These are phyloP conservation scores for Mallotus japonicus DNA, from an alignment of 441 rosid species.

Conservation along the genomic window DNA sequence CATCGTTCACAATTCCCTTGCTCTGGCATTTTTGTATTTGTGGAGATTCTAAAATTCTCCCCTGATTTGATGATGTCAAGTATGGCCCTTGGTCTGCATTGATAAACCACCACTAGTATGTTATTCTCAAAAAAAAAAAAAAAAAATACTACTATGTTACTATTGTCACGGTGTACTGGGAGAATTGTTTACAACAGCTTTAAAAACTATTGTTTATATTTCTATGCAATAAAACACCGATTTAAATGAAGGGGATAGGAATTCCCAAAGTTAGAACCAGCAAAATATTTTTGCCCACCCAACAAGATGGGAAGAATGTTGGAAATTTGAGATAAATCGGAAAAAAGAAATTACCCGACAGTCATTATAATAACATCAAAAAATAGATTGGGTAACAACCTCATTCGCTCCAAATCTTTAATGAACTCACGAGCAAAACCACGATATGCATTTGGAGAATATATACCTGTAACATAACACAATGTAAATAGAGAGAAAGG, in stretches of 20 bases:
- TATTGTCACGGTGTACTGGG: neutral
- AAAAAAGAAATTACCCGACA: neutral
- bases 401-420: conserved; percentile 79
- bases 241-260: too few species aligned
- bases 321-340: neutral
- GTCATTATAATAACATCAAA: neutral
- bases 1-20: conserved; percentile 93
- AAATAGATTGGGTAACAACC: conserved; percentile 36
- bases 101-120: conserved; percentile 6
- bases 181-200: neutral
- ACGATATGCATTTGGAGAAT: conserved; percentile 76
- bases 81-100: conserved; percentile 79
- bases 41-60: conserved; percentile 81
- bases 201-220: neutral
- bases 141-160: too few species aligned
- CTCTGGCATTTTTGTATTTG: conserved; percentile 89
- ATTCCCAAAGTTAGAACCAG: neutral
- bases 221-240: neutral
- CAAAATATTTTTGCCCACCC: neutral
- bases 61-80: conserved; percentile 85
- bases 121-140: too few species aligned
- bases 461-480: conserved; percentile 49
- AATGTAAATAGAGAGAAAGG: neutral
- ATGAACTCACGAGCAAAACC: conserved; percentile 83
- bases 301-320: neutral